Conservation (phyloP, 73 alveolate species). For the Paramecium caudatum region DNA sequence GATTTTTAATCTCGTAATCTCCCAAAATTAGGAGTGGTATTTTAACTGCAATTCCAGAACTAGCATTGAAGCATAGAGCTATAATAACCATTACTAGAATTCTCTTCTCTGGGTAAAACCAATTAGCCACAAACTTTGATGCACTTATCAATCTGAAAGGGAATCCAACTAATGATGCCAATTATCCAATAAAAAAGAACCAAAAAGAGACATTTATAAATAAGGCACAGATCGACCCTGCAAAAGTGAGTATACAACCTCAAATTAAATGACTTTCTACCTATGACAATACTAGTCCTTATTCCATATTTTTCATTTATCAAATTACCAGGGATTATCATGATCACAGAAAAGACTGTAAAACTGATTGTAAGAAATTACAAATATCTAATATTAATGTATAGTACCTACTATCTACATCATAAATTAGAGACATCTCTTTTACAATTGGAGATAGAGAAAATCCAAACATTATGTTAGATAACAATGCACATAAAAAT, state of each 20-base stretch:
- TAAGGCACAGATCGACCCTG: constrained; percentile 22
- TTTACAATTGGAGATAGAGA: neutral
- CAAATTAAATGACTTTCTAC: neutral
- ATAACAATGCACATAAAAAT: neutral
- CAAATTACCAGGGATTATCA: constrained; percentile 65
- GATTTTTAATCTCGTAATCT: neutral
- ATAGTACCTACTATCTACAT: constrained; percentile 20
- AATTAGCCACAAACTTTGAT: constrained; percentile 67
- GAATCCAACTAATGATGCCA: constrained; percentile 36
- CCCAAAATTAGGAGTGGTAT: constrained; percentile 24
- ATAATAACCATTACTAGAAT: constrained; percentile 52
- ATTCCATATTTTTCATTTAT: constrained; percentile 68
- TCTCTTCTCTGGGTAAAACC: constrained; percentile 66
- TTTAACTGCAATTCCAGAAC: constrained; percentile 65
- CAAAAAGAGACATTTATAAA: constrained; percentile 59
- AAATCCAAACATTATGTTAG: constrained; percentile 19
- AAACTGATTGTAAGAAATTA: constrained; percentile 50
- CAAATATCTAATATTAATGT: neutral
- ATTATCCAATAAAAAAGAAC: constrained; percentile 52
- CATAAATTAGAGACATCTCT: constrained; percentile 32
- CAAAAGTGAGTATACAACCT: constrained; percentile 48
- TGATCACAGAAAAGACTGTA: constrained; percentile 53
- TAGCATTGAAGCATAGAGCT: constrained; percentile 58
- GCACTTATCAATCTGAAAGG: constrained; percentile 56
- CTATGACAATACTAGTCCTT: constrained; percentile 14